Conservation (phyloP, 306 rosid genomes). For the Sicyos edulis region DNA sequence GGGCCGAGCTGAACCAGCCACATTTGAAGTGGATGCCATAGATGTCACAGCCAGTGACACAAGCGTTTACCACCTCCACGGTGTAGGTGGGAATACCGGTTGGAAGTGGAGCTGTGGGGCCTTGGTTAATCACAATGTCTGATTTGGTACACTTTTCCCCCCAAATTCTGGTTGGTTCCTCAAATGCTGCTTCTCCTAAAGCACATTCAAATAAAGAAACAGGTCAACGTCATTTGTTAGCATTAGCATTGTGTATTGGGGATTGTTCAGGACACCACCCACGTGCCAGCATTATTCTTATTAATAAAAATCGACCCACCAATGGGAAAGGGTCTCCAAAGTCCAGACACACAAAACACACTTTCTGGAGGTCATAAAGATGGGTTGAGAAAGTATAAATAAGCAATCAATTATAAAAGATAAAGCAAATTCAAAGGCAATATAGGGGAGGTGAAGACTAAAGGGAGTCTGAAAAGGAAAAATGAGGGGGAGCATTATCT, state of each 20-base stretch:
- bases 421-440: constrained; percentile 8
- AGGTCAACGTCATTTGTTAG: not conserved
- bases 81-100: constrained; percentile 80
- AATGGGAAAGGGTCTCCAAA: not conserved
- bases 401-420: constrained; percentile 10
- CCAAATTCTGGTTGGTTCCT: constrained; percentile 59
- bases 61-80: constrained; percentile 66
- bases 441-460: not conserved
- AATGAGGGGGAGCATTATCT: not conserved
- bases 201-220: constrained; percentile 14
- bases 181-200: constrained; percentile 26
- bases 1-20: constrained; percentile 92
- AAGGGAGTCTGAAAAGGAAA: not conserved
- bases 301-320: constrained; percentile 19
- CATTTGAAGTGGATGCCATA: constrained; percentile 60
- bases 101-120: constrained; percentile 68
- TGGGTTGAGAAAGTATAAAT: constrained; percentile 21
- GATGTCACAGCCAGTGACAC: constrained; percentile 65
- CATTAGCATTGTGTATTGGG: not conserved
- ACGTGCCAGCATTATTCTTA: constrained; percentile 18
- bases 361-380: constrained; percentile 30
- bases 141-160: constrained; percentile 65
- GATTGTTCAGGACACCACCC: constrained; percentile 14
- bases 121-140: constrained; percentile 67
- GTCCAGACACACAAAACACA: constrained; percentile 30